Evolutionary conservation across 257 asterid species (phyloP), one percentile per base, ranked within the genome.

Genomic region (Jaltomata sinuosa): DNA sequence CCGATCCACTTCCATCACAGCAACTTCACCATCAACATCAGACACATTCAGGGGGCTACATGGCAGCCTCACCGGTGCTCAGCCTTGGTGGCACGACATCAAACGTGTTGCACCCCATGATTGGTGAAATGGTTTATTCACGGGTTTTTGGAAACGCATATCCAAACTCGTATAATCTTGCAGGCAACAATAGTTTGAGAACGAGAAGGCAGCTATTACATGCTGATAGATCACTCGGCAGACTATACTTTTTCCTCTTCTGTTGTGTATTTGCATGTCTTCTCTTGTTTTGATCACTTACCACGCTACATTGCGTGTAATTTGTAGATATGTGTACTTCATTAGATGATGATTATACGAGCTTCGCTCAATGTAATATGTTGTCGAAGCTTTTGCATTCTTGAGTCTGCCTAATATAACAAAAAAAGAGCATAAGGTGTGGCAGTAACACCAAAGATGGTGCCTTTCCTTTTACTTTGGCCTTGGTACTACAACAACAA

Each of bases 241-340:
- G 97, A 82, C 80, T 92, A 5, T 90, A 87, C 25, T 87, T 89
- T 85, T 93, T 93, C 91, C 87, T 93, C 27, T 87, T 85, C 87
- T 93, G 97, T 53, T 90, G 93, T 80, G 90, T 91, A 85, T 53
- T 90, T 8, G 83, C 89, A 40, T 93, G 93, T 74, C 93, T 93
- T 42, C 71, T 93, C 61, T 61, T 90, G 76, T 93, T 93, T 82
- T 93, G 85, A 89, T 25, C 16, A 55, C 16, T 16, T 55, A n/a
- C 8, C 14, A 11, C 14, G 5, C 55, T 12, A 36, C 9, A n/a
- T 79, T 83, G 36, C 72, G 27, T 69, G 80, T 79, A 55, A 45
- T 14, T 47, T 47, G 36, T 49, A 76, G 0, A 76, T 76, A 76
- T 6, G 22, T 25, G 3, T 76, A 25, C 25, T 8, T 16, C 4